Conservation (phyloP, 176 grass and related monocot species). For the Oryza glaberrima region DNA sequence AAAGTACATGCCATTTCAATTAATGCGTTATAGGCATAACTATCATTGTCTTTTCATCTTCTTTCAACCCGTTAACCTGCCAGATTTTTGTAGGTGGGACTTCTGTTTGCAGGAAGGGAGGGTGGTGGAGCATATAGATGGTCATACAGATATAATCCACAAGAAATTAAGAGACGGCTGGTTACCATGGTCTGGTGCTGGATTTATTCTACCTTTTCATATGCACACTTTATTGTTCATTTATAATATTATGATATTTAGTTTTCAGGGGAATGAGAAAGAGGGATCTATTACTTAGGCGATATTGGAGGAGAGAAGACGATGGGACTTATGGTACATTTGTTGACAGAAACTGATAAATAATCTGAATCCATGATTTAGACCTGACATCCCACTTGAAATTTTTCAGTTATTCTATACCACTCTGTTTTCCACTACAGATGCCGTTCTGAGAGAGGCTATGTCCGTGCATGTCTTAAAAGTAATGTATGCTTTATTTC, state of each 20-base stretch:
- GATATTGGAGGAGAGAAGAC: conserved; percentile 98
- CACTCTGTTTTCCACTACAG: conserved; percentile 96
- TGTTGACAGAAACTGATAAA: conserved; percentile 37
- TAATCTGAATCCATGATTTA: conserved; percentile 20
- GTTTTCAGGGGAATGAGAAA: conserved; percentile 95
- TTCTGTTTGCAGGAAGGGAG: conserved; percentile 90
- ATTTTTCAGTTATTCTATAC: conserved; percentile 87
- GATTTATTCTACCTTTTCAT: conserved; percentile 35
- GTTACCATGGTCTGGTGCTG: conserved; percentile 82
- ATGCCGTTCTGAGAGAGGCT: conserved; percentile 72
- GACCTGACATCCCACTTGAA: conserved; percentile 54
- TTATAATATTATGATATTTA: conserved; percentile 57
- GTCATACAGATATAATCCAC: conserved; percentile 96
- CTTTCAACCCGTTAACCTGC: conserved; percentile 2
- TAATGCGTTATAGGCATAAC: conserved; percentile 12
- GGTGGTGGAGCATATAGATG: conserved; percentile 87
- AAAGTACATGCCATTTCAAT: background rate
- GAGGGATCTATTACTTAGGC: conserved; percentile 89
- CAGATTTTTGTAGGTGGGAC: conserved; percentile 80
- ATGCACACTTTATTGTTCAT: conserved; percentile 28
- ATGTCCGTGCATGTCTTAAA: conserved; percentile 96
- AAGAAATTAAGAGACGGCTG: conserved; percentile 90
- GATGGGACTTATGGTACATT: conserved; percentile 95
- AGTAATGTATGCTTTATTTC: conserved; percentile 91
- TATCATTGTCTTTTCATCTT: conserved; percentile 21